A percentile compares a stretch with the other conserved stretches of the same genome.
Conservation (phyloP, 495 filamentous ascomycete genomes). For the Trichoderma gamsii region DNA sequence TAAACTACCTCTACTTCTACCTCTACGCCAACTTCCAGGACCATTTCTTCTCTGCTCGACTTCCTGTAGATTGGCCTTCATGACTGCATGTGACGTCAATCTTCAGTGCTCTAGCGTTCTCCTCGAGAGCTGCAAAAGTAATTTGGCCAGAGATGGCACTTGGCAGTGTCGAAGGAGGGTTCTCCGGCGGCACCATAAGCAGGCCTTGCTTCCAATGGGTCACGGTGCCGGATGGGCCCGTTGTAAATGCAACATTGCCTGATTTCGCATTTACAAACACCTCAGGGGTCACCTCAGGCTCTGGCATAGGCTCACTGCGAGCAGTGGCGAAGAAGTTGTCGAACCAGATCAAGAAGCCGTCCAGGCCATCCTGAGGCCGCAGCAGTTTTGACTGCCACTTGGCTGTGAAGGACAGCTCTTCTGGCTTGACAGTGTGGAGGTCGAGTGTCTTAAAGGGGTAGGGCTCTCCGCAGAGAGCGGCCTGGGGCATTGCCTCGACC, state of each 20-base stretch:
- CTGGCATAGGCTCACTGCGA: slow-evolving; percentile 20
- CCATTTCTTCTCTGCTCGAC: not conserved
- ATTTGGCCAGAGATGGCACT: slow-evolving; percentile 40
- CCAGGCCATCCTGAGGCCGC: slow-evolving; percentile 53
- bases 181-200: slow-evolving; percentile 35
- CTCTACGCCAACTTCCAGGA: slow-evolving; percentile 14
- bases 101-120: slow-evolving; percentile 42
- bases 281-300: slow-evolving; percentile 23
- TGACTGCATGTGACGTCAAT: slow-evolving; percentile 40
- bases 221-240: slow-evolving; percentile 67
- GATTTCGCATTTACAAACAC: slow-evolving; percentile 29
- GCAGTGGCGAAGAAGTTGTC: slow-evolving; percentile 67
- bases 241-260: slow-evolving; percentile 62
- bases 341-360: slow-evolving; percentile 74
- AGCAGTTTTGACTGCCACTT: slow-evolving; percentile 49
- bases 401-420: slow-evolving; percentile 70
- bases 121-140: slow-evolving; percentile 40
- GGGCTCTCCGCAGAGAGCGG: slow-evolving; percentile 72
- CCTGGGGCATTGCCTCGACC: slow-evolving; percentile 73
- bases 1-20: not conserved
- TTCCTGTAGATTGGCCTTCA: slow-evolving; percentile 17
- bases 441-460: slow-evolving; percentile 68
- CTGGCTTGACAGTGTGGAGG: slow-evolving; percentile 66
- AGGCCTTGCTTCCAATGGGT: slow-evolving; percentile 90
- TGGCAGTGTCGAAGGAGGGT: slow-evolving; percentile 22